Conservation (phyloP, 805 yeast species). For the Ogataea sp. region DNA sequence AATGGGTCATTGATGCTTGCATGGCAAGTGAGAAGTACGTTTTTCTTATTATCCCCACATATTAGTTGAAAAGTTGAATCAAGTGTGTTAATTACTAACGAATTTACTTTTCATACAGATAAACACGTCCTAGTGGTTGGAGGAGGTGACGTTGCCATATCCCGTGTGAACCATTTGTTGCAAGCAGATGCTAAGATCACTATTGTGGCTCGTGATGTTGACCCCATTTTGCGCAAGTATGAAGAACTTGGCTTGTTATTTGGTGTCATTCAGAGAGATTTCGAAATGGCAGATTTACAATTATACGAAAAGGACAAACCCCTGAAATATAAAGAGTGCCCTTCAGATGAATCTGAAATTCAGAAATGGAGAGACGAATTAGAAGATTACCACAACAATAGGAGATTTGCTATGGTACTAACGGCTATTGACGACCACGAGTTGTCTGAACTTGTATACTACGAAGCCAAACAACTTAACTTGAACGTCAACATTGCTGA, state of each 20-base stretch:
- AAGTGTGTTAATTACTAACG: no score
- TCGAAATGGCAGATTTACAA: slow-evolving; percentile 36
- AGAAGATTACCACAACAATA: slow-evolving; percentile 25
- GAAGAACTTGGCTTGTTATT: slow-evolving; percentile 33
- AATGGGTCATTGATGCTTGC: slow-evolving; percentile 59
- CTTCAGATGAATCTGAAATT: no score
- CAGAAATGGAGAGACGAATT: slow-evolving; percentile 21
- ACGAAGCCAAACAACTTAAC: slow-evolving; percentile 33
- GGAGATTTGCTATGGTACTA: slow-evolving; percentile 55
- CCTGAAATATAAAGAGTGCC: no score
- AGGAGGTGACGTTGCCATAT: slow-evolving; percentile 69
- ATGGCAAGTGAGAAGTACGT: slow-evolving; percentile 58
- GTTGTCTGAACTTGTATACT: slow-evolving; percentile 48
- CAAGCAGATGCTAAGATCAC: slow-evolving; percentile 66
- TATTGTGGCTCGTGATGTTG: slow-evolving; percentile 42
- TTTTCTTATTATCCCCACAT: no score
- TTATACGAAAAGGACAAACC: slow-evolving; percentile 49
- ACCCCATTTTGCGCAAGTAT: slow-evolving; percentile 26
- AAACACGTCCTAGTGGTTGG: slow-evolving; percentile 68
- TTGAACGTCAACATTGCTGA: slow-evolving; percentile 76
- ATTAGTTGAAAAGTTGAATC: no score
- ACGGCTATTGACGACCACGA: slow-evolving; percentile 70
- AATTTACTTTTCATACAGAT: slow-evolving; percentile 19
- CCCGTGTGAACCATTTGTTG: slow-evolving; percentile 58
- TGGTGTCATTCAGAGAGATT: slow-evolving; percentile 35